Evolutionary conservation across 169 alveolate species (phyloP).

Genomic region (Cryptosporidium ryanae): DNA sequence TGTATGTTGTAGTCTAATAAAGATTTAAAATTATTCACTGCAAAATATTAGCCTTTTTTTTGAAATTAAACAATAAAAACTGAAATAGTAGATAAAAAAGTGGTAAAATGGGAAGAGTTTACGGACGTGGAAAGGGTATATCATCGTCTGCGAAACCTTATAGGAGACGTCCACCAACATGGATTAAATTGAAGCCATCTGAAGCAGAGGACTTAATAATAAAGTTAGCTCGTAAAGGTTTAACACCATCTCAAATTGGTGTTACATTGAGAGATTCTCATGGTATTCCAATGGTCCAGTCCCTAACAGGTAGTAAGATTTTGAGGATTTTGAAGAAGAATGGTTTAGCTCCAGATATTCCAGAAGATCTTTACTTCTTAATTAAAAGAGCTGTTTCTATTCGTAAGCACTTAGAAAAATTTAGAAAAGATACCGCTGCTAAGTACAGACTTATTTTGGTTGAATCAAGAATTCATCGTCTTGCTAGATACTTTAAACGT

Average conservation of each 20-base stretch:
- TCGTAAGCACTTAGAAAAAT: slow-evolving; percentile 98
- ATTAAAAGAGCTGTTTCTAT: slow-evolving; percentile 98
- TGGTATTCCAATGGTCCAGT: slow-evolving; percentile 97
- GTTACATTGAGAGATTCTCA: slow-evolving; percentile 96
- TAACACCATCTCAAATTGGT: slow-evolving; percentile 98
- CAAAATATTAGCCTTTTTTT: not conserved
- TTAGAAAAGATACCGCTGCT: slow-evolving; percentile 95
- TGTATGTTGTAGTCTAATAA: not conserved
- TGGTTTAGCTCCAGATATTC: slow-evolving; percentile 97
- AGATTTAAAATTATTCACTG: not conserved
- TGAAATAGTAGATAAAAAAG: not conserved
- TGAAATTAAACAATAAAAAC: not conserved
- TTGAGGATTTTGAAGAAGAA: slow-evolving; percentile 95
- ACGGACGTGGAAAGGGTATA: slow-evolving; percentile 75
- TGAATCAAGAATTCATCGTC: slow-evolving; percentile 98
- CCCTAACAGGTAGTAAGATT: slow-evolving; percentile 96
- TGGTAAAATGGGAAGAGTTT: slow-evolving; percentile 68
- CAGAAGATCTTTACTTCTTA: slow-evolving; percentile 98
- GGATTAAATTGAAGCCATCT: slow-evolving; percentile 94
- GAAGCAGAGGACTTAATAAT: slow-evolving; percentile 94
- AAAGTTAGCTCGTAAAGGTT: slow-evolving; percentile 98
- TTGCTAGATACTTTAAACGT: slow-evolving; percentile 97
- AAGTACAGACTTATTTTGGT: slow-evolving; percentile 96
- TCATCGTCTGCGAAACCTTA: slow-evolving; percentile 95
- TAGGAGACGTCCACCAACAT: slow-evolving; percentile 96